These are phyloP conservation scores for Sporothrix globosa DNA, from an alignment of 2,329 filamentous ascomycete species.

Conservation along the genomic window DNA sequence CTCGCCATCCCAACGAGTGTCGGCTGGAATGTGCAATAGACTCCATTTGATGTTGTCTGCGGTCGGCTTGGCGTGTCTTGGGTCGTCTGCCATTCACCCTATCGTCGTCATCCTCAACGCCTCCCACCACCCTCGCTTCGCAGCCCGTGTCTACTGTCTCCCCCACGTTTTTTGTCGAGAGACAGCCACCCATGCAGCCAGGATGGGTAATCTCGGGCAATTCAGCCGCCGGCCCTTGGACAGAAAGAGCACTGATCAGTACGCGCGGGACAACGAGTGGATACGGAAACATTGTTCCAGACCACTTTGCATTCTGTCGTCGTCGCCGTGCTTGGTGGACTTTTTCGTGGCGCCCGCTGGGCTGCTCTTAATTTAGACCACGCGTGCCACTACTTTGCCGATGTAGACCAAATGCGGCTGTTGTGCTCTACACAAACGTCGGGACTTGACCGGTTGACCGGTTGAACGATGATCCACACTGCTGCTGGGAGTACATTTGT, in stretches of 20 bases:
- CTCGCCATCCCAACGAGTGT: not conserved
- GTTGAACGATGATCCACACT: not conserved
- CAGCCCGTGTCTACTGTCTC: not conserved
- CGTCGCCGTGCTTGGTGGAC: not conserved
- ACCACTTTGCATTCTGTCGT: not conserved
- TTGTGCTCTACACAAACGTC: not conserved
- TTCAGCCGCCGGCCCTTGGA: conserved; percentile 23
- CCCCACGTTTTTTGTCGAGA: not conserved
- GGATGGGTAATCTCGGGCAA: conserved; percentile 22
- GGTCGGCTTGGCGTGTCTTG: not conserved
- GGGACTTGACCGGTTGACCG: not conserved
- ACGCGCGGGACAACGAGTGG: not conserved
- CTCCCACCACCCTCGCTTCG: no score
- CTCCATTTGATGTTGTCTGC: no score
- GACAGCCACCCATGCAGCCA: not conserved
- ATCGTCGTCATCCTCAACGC: not conserved
- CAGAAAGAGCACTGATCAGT: no score
- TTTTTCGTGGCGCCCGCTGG: not conserved
- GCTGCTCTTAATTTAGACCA: not conserved
- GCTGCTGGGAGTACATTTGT: not conserved
- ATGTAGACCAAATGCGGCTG: not conserved
- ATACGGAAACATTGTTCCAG: conserved; percentile 13
- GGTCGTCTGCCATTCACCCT: not conserved
- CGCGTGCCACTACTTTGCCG: not conserved
- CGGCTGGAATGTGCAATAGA: conserved; percentile 6